Percentiles rank a stretch among this genome's conserved stretches.
Evolutionary conservation across 768 basidiomycete species (phyloP).

Genomic region (Tephrocybe rancida): DNA sequence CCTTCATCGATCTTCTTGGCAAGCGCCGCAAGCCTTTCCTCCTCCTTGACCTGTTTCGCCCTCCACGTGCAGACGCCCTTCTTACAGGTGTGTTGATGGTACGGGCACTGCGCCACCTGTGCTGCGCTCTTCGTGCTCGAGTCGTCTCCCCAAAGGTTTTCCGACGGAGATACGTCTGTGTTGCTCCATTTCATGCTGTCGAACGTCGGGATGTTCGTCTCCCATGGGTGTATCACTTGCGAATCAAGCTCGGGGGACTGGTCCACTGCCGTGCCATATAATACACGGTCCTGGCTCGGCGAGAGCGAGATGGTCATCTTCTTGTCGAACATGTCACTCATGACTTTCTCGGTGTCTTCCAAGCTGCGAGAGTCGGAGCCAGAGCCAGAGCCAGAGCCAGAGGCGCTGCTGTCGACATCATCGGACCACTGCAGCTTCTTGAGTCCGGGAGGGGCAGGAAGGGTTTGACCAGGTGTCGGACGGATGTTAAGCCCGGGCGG

Average conservation of each 20-base stretch:
- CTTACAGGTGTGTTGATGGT: slow-evolving; percentile 33
- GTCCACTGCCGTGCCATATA: slow-evolving; percentile 16
- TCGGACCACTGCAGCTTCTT: slow-evolving; percentile 8
- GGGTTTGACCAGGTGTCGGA: slow-evolving; percentile 1
- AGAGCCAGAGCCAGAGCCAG: slow-evolving; percentile 8
- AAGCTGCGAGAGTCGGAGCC: slow-evolving; percentile 8
- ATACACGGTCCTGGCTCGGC: slow-evolving; percentile 24
- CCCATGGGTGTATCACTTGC: slow-evolving; percentile 26
- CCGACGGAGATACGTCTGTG: slow-evolving; percentile 3
- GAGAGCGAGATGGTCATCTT: slow-evolving; percentile 23
- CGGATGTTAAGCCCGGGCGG: slow-evolving; percentile 17
- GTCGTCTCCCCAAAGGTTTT: slow-evolving; percentile 28
- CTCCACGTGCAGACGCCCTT: slow-evolving; percentile 39
- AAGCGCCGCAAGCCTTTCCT: slow-evolving; percentile 15
- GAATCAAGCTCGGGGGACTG: slow-evolving; percentile 19
- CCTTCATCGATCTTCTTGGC: slow-evolving; percentile 10
- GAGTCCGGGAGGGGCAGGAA: slow-evolving; percentile 18
- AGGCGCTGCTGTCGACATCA: slow-evolving; percentile 7
- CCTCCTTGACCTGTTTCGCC: slow-evolving; percentile 27
- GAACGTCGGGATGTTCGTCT: slow-evolving; percentile 7
- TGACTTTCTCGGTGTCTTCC: slow-evolving; percentile 1
- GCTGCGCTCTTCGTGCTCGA: slow-evolving; percentile 11
- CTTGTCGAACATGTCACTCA: slow-evolving; percentile 14
- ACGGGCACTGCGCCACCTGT: slow-evolving; percentile 25
- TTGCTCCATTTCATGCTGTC: slow-evolving; percentile 7